A percentile compares a stretch with the other conserved stretches of the same genome.
Evolutionary conservation across 257 asterid species (phyloP).

Genomic region (Plantago major): DNA sequence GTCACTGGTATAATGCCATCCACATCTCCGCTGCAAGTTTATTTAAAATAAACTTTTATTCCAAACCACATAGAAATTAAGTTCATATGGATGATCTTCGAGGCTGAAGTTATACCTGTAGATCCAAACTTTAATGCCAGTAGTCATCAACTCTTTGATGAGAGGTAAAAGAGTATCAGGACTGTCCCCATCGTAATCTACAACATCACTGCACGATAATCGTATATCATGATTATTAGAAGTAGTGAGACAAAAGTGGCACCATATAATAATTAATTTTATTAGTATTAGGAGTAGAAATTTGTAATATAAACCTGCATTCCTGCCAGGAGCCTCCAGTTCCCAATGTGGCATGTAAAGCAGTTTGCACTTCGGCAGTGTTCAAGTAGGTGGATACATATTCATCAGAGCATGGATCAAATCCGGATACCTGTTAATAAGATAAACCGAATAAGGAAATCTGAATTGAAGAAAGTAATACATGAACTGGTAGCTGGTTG

Average conservation of each 20-base stretch:
- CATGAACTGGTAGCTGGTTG: neutral
- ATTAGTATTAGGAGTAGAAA: too few relatives aligned
- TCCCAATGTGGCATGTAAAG: conserved; percentile 38
- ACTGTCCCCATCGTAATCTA: conserved; percentile 10
- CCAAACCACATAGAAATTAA: too few relatives aligned
- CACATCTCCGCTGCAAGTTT: conserved; percentile 35
- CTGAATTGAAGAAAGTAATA: neutral
- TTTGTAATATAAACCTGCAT: conserved; percentile 27
- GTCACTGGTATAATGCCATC: conserved; percentile 41
- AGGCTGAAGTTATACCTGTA: conserved; percentile 27
- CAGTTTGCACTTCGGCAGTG: conserved; percentile 39
- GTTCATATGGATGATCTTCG: neutral
- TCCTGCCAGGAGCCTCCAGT: conserved; percentile 28
- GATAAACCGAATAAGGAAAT: neutral
- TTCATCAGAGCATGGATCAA: conserved; percentile 38
- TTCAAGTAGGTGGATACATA: conserved; percentile 31
- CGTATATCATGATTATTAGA: too few relatives aligned
- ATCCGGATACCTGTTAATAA: conserved; percentile 18
- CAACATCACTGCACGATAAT: too few relatives aligned
- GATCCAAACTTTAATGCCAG: conserved; percentile 37
- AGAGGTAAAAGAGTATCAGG: conserved; percentile 31
- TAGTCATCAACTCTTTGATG: conserved; percentile 25
- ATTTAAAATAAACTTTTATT: neutral
- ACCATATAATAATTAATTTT: too few relatives aligned
- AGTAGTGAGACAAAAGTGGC: too few relatives aligned